Base-by-base conservation (phyloP, 805 yeast species). In the Candida parachauliodes region DNA sequence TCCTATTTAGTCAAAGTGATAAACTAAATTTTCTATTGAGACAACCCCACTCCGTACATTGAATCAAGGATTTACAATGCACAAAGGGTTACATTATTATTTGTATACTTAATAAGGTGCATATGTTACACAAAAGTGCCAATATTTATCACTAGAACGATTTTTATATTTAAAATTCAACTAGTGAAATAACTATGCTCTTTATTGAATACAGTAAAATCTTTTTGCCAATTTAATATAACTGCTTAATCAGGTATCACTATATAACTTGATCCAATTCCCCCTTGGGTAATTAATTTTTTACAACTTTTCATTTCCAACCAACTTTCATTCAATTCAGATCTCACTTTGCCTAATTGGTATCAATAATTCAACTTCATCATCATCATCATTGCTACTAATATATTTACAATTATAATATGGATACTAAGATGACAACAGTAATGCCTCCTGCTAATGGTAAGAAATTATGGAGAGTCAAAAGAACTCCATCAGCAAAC, bases 401-500 rank as follows among this genome's bases (percentile, higher is more conserved):
- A 19, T 8, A 15, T 6, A 5, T 19, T 7, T 32, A 15, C 34
- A 21, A 32, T 23, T n/a, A 23, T 27, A 26, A 7, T 11, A 11
- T 22, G 28, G 15, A 10, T 14, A 17, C 33, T 8, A 21, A 3
- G 14, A 19, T 10, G 9, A 24, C 17, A 15, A 27, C n/a, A 15
- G 38, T 55, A 18, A 46, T 54, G 44, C 72, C 72, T 36, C 72
- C 73, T 32, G 68, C 70, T 41, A 66, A 67, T 47, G 73, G 73
- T 27, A 66, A 59, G 39, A 68, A 66, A 42, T 52, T 66, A 44
- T 68, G 73, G 73, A 62, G 72, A 54, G 70, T 66, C 31, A 65
- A 60, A 48, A 55, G 61, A 42, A 29, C 54, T n/a, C 17, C 37
- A 20, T 33, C 42, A 22, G 20, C 29, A 10, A 11, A 12, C 17